Conservation (phyloP, 169 alveolate genomes). For the Eimeria maxima region DNA sequence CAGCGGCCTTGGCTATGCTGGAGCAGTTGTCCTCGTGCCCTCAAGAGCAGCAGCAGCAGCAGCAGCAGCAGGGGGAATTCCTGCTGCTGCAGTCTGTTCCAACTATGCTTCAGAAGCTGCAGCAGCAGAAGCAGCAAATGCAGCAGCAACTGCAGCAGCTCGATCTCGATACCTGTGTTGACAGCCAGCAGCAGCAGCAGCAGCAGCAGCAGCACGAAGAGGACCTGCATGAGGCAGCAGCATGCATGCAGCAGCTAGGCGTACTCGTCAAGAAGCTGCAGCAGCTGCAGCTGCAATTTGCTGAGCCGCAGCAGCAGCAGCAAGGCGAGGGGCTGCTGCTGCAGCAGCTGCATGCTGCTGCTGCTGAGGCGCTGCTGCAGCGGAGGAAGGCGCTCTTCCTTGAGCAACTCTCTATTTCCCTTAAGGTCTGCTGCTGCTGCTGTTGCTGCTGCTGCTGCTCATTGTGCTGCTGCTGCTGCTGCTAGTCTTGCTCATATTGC, state of each 20-base stretch:
- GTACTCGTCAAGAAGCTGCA: neutral
- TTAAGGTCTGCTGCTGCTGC: neutral
- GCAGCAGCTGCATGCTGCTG: slow-evolving; percentile 10
- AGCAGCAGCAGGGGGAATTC: neutral
- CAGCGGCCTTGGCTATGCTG: slow-evolving; percentile 13
- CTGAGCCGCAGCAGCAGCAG: slow-evolving; percentile 18
- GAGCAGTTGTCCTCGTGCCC: neutral
- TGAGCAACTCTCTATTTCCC: neutral
- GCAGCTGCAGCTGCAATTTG: slow-evolving; percentile 20
- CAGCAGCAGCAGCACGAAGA: slow-evolving; percentile 28
- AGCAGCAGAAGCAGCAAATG: slow-evolving; percentile 8
- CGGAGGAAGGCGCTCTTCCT: slow-evolving; percentile 8
- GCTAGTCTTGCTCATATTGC: too few relatives aligned
- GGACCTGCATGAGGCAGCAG: slow-evolving; percentile 19
- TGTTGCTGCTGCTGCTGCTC: too few relatives aligned
- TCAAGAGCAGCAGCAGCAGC: slow-evolving; percentile 39
- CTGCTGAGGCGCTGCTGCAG: slow-evolving; percentile 40
- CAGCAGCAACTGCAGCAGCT: slow-evolving; percentile 18
- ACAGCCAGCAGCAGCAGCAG: slow-evolving; percentile 24
- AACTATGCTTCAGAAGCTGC: slow-evolving; percentile 1
- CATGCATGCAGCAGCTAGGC: slow-evolving; percentile 10
- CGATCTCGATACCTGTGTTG: neutral
- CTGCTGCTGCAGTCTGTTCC: neutral
- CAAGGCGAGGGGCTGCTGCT: slow-evolving; percentile 6
- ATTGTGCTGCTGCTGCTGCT: too few relatives aligned